Evolutionary conservation across 208 protist genomes (phyloP), one percentile per base, ranked within the genome.

Genomic region (Crithidia brevicula): DNA sequence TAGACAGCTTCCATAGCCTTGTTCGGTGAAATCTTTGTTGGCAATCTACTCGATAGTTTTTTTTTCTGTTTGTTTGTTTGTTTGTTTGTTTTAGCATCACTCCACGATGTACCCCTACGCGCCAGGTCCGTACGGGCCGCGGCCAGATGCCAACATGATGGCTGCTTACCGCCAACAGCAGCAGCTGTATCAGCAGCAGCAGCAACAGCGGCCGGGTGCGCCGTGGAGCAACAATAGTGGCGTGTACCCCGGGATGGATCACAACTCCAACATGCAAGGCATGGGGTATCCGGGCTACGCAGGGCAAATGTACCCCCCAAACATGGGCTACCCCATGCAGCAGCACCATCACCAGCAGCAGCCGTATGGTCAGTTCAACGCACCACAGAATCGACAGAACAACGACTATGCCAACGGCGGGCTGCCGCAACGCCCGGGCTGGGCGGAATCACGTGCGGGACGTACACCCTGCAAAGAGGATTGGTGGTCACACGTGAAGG

Each of bases 401-500:
- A 67, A 46, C 34, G 38, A 46, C 57, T 50, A 52, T 11, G 42
- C 2, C 47, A 70, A 8, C 33, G 61, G 22, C 31, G 36, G 30
- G 23, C 36, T 20, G 53, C 73, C 9, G 59, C 59, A 63, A 49
- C 43, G 52, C 9, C 54, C 63, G 5, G 67, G 53, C 47, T 76
- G 40, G 62, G 72, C 67, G 6, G 63, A 79, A 40, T 67, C 64
- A 23, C 56, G 62, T 0, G 66, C 65, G 11, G 54, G 58, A 6
- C 61, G 72, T 3, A 85, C 80, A 13, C 64, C 75, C 3, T 82
- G 67, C 69, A 75, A 62, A 23, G 51, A 71, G 2, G 50, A 72
- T 27, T 85, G 80, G 80, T 85, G 80, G 76, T 72, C 66, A 18
- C 62, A 72, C 27, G 80, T 82, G 4, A 23, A 54, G 27, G 27